Conservation (phyloP, 306 rosid genomes). For the Trifolium subterraneum region DNA sequence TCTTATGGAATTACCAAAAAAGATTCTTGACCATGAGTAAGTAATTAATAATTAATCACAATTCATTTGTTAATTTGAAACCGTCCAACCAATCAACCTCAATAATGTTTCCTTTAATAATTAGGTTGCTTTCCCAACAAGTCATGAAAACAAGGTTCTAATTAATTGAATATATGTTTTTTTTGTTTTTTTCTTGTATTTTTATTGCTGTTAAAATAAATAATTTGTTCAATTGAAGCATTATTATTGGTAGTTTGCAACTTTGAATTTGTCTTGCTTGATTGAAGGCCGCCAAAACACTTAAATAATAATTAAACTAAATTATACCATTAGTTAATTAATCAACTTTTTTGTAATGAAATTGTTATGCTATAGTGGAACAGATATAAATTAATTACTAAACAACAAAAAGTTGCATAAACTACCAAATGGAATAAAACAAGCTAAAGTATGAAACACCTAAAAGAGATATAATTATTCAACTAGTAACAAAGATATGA, state of each 20-base stretch:
- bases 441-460: background rate
- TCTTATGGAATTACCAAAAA: constrained; percentile 63
- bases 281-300: constrained; percentile 46
- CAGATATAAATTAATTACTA: constrained; percentile 19
- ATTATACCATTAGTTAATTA: constrained; percentile 7
- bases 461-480: background rate
- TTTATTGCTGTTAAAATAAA: constrained; percentile 19
- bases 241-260: constrained; percentile 39
- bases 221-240: constrained; percentile 22
- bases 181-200: constrained; percentile 5
- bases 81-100: constrained; percentile 45
- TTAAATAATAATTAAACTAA: constrained; percentile 34
- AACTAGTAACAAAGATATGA: background rate
- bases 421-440: constrained; percentile 36
- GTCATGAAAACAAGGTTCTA: constrained; percentile 47
- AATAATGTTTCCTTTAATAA: constrained; percentile 20
- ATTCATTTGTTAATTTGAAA: constrained; percentile 25
- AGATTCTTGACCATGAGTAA: constrained; percentile 79
- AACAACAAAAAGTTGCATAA: constrained; percentile 30
- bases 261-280: constrained; percentile 56
- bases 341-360: constrained; percentile 28
- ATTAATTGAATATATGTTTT: constrained; percentile 15
- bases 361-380: constrained; percentile 30
- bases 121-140: constrained; percentile 43
- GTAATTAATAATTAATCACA: constrained; percentile 23